Evolutionary conservation across 2,329 filamentous ascomycete genomes (phyloP).

Genomic region (Metarhizium anisopliae): DNA sequence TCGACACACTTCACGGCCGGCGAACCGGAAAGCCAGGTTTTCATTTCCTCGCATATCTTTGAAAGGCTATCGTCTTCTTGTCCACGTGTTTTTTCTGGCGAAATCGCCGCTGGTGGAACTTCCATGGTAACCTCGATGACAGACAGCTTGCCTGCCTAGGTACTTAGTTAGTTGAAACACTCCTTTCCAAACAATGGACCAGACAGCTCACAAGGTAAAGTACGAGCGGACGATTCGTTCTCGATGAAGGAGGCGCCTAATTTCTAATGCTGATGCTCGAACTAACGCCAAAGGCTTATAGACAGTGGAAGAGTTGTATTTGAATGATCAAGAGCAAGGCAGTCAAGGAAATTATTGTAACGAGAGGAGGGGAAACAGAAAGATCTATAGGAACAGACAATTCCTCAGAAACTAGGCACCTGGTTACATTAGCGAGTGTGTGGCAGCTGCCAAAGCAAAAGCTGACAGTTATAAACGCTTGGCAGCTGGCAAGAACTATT

Average conservation of each 20-base stretch:
- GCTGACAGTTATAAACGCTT: not conserved
- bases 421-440: not conserved
- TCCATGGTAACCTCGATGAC: not conserved
- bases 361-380: not conserved
- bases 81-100: not conserved
- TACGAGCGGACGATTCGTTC: not conserved
- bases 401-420: not conserved
- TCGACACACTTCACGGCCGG: not conserved
- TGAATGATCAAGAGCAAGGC: not conserved
- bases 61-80: not conserved
- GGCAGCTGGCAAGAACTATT: not conserved
- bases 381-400: not conserved
- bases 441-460: not conserved
- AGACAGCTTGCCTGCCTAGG: not conserved
- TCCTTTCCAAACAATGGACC: not conserved
- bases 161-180: not conserved
- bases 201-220: not conserved
- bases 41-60: constrained; percentile 5
- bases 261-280: not conserved
- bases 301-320: not conserved
- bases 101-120: not conserved
- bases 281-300: not conserved
- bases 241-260: too few relatives aligned
- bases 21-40: not conserved
- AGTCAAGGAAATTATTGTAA: too few relatives aligned